Base-by-base conservation (phyloP, 1,139 yeast genomes). In the Hemisphaericaspora subhashii region DNA sequence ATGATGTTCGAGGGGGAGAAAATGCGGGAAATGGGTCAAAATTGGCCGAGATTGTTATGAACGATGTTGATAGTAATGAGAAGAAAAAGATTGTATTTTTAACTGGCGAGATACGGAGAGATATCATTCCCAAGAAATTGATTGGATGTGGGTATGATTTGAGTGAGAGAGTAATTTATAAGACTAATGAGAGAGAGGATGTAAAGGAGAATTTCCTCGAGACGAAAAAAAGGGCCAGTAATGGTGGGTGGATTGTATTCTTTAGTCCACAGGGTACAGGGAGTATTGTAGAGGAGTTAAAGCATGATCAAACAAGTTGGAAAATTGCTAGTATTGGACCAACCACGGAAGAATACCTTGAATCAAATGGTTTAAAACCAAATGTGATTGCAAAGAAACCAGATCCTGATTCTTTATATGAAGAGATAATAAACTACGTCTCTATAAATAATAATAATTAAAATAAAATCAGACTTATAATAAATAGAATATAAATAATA, bases 261-360 rank as follows among this genome's bases (percentile, higher is more conserved):
- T 92, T 90, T 60, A 87, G 97, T 47, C 95, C 97, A 0, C 95
- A 92, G 48, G 96, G 96, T 0, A 84, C 95, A 0, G 76, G 74
- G 31, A 66, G 61, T 1, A 82, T 86, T 6, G 76, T 86, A 2
- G 64, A 73, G 10, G 66, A 68, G 46, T 48, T 83, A 32, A 62
- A 57, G 32, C 3, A 18, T 7, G 39, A 49, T 3, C 41, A 46
- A 23, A 45, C 44, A 8, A 46, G 48, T 0, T 43, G 47, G 30
- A 73, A 71, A 39, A 67, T 89, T 14, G 97, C 95, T 0, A 80
- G 90, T 4, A 92, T 92, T 44, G 98, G 98, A 0, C 98, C 98
- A 1, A 90, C 98, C 0, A 92, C 98, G 0, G 80, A 83, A 46
- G 77, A 73, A 27, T 88, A 77, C 53, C 63, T 92, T 36, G 33